A percentile compares a stretch with the other conserved stretches of the same genome.
phyloP scores from a whole-genome alignment of 345 rosid species.

The Leavenworthia alabamica region DNA sequence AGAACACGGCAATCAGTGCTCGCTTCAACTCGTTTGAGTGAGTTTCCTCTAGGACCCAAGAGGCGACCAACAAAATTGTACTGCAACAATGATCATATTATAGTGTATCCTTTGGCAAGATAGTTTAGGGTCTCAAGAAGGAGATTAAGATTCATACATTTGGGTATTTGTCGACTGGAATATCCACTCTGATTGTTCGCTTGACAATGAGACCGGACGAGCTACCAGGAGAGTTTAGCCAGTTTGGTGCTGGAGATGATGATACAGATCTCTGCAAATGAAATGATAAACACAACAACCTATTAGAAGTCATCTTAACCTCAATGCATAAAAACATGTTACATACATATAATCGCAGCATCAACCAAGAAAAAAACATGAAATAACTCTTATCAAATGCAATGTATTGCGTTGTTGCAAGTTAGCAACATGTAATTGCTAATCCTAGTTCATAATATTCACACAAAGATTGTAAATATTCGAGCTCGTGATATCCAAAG shows the following conservation, averaged over 20 bases:
- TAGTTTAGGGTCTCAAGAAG: background rate
- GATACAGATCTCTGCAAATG: conserved; percentile 59
- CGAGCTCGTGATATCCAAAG: background rate
- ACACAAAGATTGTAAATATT: background rate
- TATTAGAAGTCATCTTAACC: conserved; percentile 24
- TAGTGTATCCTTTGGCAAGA: conserved; percentile 20
- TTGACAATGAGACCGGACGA: conserved; percentile 85
- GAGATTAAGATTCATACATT: conserved; percentile 65
- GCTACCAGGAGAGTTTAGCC: conserved; percentile 76
- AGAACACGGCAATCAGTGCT: conserved; percentile 88
- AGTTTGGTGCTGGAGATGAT: conserved; percentile 60
- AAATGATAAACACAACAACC: conserved; percentile 29
- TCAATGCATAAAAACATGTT: background rate
- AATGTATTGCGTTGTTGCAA: background rate
- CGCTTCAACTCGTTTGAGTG: conserved; percentile 95
- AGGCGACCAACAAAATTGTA: conserved; percentile 99
- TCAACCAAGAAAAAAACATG: no score
- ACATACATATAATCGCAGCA: conserved; percentile 5
- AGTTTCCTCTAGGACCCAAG: conserved; percentile 98
- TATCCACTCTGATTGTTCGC: conserved; percentile 84
- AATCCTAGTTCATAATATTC: conserved; percentile 16
- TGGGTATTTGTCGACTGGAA: conserved; percentile 84
- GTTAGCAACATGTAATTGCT: conserved; percentile 2
- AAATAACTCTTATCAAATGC: no score
- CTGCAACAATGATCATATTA: conserved; percentile 43